phyloP scores from a whole-genome alignment of 1,139 yeast species.

The Petasospora rhodanensis region DNA sequence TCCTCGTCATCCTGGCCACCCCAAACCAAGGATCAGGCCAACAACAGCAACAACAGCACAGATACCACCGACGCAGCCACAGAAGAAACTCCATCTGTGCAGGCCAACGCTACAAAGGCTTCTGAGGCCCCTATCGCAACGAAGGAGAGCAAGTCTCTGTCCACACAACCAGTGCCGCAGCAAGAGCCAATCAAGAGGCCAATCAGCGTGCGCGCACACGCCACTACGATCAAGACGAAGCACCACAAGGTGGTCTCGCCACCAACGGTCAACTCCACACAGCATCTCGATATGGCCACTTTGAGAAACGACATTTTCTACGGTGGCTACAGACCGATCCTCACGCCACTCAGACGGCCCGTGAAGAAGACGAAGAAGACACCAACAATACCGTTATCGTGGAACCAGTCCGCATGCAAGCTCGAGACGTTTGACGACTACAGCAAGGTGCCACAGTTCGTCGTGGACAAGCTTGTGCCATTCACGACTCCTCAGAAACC shows the following conservation, averaged over 20 bases:
- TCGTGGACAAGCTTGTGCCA: slow-evolving; percentile 24
- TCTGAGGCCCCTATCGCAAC: background rate
- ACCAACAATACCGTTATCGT: slow-evolving; percentile 21
- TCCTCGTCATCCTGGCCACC: slow-evolving; percentile 18
- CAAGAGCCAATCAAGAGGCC: slow-evolving; percentile 12
- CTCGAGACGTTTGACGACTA: slow-evolving; percentile 22
- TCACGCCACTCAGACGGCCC: slow-evolving; percentile 23
- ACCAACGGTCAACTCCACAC: slow-evolving; percentile 23
- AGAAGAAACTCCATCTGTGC: too few species aligned
- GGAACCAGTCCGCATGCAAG: slow-evolving; percentile 24
- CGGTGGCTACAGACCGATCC: slow-evolving; percentile 24
- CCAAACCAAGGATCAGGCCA: slow-evolving; percentile 12
- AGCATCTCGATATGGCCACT: slow-evolving; percentile 17
- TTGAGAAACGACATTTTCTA: slow-evolving; percentile 20
- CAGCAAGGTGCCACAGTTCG: slow-evolving; percentile 23
- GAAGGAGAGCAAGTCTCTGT: background rate
- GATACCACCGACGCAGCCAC: slow-evolving; percentile 1
- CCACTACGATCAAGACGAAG: slow-evolving; percentile 6
- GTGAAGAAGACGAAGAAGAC: slow-evolving; percentile 12
- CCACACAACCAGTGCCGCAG: slow-evolving; percentile 1
- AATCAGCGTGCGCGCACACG: slow-evolving; percentile 7
- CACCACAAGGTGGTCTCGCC: slow-evolving; percentile 9
- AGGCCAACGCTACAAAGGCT: background rate
- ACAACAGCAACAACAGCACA: slow-evolving; percentile 9
- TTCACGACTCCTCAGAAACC: slow-evolving; percentile 20